phyloP scores from a whole-genome alignment of 345 rosid genomes.

The Gossypium longicalyx region DNA sequence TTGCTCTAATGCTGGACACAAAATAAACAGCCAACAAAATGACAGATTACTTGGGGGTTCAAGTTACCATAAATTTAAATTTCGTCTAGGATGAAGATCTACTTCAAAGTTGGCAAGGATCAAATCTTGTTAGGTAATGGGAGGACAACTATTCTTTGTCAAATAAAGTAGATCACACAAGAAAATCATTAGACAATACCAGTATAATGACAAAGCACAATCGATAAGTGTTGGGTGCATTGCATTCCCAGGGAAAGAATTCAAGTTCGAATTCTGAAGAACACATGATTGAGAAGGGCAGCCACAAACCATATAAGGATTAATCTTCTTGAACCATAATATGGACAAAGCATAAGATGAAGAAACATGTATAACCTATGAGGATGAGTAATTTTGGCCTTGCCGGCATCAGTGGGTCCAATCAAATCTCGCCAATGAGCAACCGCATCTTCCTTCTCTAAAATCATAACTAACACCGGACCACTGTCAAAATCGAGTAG shows the following conservation, averaged over 20 bases:
- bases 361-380: conserved; percentile 41
- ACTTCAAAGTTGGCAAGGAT: background rate
- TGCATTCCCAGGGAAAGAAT: no score
- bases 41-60: background rate
- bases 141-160: background rate
- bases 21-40: conserved; percentile 5
- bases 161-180: background rate
- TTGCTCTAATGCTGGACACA: conserved; percentile 63
- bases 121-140: background rate
- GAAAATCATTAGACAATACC: background rate
- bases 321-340: no score
- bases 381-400: conserved; percentile 73
- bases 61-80: background rate
- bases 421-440: conserved; percentile 75
- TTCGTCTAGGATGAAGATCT: background rate
- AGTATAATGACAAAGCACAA: background rate
- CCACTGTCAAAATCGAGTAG: conserved; percentile 39
- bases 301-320: no score
- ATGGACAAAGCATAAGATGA: background rate
- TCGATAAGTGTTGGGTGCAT: no score
- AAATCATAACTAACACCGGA: conserved; percentile 69
- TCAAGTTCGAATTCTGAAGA: no score
- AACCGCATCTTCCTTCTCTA: conserved; percentile 78
- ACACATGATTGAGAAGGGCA: no score
- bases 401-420: conserved; percentile 72